phyloP scores from a whole-genome alignment of 768 basidiomycete species.

The Boletus huronensis region DNA sequence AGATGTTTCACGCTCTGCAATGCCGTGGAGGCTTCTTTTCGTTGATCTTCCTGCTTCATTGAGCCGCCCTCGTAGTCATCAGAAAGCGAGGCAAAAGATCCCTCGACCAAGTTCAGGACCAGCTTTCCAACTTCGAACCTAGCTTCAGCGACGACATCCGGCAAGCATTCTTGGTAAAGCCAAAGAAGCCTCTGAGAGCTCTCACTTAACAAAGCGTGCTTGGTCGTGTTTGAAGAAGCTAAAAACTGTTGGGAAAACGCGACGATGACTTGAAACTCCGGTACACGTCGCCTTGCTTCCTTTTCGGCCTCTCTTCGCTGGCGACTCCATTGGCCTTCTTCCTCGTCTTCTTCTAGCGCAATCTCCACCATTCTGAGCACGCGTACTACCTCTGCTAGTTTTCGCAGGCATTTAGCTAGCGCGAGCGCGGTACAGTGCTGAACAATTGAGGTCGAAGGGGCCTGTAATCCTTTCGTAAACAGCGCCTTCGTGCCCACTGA shows the following conservation, averaged over 20 bases:
- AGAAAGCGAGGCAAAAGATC: conserved; percentile 22
- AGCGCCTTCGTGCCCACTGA: conserved; percentile 63
- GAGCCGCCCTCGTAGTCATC: neutral
- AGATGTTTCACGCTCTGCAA: conserved; percentile 64
- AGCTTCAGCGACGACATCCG: conserved; percentile 69
- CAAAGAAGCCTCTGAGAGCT: conserved; percentile 76
- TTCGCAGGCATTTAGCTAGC: conserved; percentile 70
- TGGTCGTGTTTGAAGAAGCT: conserved; percentile 36
- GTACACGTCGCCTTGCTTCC: conserved; percentile 72
- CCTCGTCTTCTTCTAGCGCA: conserved; percentile 58
- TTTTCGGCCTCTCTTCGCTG: conserved; percentile 65
- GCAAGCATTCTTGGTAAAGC: conserved; percentile 80
- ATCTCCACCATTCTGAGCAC: conserved; percentile 46
- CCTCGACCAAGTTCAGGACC: conserved; percentile 45
- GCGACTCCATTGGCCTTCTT: conserved; percentile 70
- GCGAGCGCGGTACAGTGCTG: conserved; percentile 83
- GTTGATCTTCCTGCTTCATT: conserved; percentile 13
- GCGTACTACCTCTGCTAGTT: conserved; percentile 55
- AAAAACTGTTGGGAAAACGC: conserved; percentile 65
- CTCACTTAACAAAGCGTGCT: conserved; percentile 68
- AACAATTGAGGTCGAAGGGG: conserved; percentile 61
- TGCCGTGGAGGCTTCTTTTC: conserved; percentile 14
- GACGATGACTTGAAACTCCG: conserved; percentile 84
- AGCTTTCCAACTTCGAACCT: conserved; percentile 86
- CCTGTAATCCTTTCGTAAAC: conserved; percentile 80